Evolutionary conservation across 768 basidiomycete genomes (phyloP).

Genomic region (Flagelloscypha sp.): DNA sequence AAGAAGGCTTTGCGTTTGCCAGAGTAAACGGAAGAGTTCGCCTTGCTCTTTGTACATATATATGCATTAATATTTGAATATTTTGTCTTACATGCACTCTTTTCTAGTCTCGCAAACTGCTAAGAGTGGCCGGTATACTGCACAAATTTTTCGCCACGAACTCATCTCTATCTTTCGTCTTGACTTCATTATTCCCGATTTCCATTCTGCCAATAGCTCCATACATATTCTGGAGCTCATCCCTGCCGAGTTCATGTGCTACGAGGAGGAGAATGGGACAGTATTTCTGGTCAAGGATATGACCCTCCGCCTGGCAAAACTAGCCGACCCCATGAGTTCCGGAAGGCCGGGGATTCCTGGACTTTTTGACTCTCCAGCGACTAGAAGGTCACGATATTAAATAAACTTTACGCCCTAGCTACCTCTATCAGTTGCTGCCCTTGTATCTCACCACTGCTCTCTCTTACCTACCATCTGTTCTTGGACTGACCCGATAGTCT

Average conservation of each 20-base stretch:
- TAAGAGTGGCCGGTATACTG: slow-evolving; percentile 35
- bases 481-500: too few species aligned
- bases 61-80: background rate
- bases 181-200: slow-evolving; percentile 27
- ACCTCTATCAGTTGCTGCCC: too few species aligned
- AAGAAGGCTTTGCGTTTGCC: slow-evolving; percentile 57
- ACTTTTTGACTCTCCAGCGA: too few species aligned
- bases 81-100: slow-evolving; percentile 5
- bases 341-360: too few species aligned
- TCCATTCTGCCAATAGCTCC: slow-evolving; percentile 38
- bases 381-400: too few species aligned
- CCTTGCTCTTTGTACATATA: slow-evolving; percentile 58
- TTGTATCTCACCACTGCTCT: too few species aligned
- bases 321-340: too few species aligned
- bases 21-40: slow-evolving; percentile 46
- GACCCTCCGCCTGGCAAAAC: too few species aligned
- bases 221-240: slow-evolving; percentile 46
- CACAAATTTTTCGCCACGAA: slow-evolving; percentile 52
- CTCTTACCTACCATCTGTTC: too few species aligned
- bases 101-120: slow-evolving; percentile 21
- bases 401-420: too few species aligned
- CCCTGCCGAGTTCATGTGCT: slow-evolving; percentile 36
- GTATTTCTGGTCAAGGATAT: slow-evolving; percentile 51
- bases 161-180: slow-evolving; percentile 60
- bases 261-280: slow-evolving; percentile 51